These are phyloP conservation scores for Patellifolia procumbens DNA, from an alignment of 179 eudicot genomes.

Conservation along the genomic window DNA sequence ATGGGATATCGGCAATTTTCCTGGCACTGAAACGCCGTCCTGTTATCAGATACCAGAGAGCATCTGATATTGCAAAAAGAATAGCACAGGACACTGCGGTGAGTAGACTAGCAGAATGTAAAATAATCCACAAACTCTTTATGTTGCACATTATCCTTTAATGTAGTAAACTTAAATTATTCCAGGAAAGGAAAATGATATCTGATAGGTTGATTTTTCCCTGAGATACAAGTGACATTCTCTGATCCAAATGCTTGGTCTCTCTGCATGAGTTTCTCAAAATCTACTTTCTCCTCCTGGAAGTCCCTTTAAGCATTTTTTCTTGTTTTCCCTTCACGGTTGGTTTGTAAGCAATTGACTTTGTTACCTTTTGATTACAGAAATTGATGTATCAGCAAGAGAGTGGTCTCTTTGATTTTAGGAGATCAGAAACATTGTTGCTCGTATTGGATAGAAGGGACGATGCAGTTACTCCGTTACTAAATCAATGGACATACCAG, in stretches of 20 bases:
- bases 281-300: background rate
- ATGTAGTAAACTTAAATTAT: background rate
- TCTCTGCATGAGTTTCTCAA: conserved; percentile 6
- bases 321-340: background rate
- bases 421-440: conserved; percentile 78
- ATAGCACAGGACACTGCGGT: conserved; percentile 78
- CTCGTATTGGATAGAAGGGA: conserved; percentile 81
- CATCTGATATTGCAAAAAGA: conserved; percentile 90
- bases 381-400: conserved; percentile 94
- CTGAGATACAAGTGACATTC: background rate
- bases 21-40: conserved; percentile 85
- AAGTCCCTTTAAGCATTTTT: background rate
- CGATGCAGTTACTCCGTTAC: conserved; percentile 89
- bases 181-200: background rate
- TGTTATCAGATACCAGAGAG: conserved; percentile 73
- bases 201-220: conserved; percentile 3
- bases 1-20: conserved; percentile 84
- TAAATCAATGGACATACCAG: conserved; percentile 98
- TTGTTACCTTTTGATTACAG: conserved; percentile 37
- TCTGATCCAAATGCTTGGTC: conserved; percentile 7
- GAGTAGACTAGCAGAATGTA: conserved; percentile 29
- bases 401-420: conserved; percentile 91
- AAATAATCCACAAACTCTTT: background rate
- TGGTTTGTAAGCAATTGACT: conserved; percentile 12
- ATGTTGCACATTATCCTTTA: background rate